Evolutionary conservation across 768 basidiomycete species (phyloP), one percentile per base, ranked within the genome.

Genomic region (Pilatotrama ljubarskyi): DNA sequence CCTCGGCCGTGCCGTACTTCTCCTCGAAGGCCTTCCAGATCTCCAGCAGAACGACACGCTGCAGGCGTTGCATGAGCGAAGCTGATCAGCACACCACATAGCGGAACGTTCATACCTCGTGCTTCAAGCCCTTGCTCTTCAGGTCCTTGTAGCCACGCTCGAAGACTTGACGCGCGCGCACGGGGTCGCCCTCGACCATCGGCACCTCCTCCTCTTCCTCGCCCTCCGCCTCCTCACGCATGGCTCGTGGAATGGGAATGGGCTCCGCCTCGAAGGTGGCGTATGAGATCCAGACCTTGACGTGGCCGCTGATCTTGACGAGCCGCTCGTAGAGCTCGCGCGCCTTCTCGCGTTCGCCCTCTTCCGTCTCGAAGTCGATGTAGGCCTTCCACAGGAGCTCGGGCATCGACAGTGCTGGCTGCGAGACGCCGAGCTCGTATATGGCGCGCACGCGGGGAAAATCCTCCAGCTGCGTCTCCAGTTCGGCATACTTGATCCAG

Each of bases 201-300:
- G 84, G 82, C 54, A 71, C 73, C 41, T 78, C 80, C 61, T 86
- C 88, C 5, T 81, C 76, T 1, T 75, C 76, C 2, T 69, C 67
- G 4, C 84, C 85, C 6, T 88, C 88, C 50, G 87, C 88, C 7
- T 88, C 88, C 52, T 88, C 90, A 40, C 89, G 80, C 66, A 81
- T 76, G 4, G 82, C 84, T 20, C 88, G 77, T 10, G 83, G 82
- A 5, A 87, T 66, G 5, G 86, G 86, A 43, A 91, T 88, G 6
- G 84, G 77, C 66, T 89, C 88, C 5, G 86, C 89, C 74, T 98
- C 96, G 67, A 98, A 97, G 66, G 90, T 81, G 0, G 96, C 96
- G 73, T 89, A 98, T 53, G 94, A 87, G 55, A 97, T 92, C 94
- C 95, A 98, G 18, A 96, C 94, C 75, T 98, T 98, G 75, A 94